phyloP scores from a whole-genome alignment of 2,329 filamentous ascomycete species.

The Sporothrix euskadiensis region DNA sequence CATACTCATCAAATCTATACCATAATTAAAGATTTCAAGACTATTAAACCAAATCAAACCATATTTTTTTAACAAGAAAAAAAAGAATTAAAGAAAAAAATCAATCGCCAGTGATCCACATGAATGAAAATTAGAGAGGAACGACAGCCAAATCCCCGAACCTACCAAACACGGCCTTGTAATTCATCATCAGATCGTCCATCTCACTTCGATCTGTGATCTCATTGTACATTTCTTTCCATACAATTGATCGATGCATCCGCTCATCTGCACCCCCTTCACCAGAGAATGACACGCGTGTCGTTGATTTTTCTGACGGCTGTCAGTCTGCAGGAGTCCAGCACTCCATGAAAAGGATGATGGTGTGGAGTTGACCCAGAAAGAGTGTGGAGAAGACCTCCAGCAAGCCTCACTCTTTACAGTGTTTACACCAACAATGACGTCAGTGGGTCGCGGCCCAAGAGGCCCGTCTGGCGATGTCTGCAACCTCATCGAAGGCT shows the following conservation, averaged over 20 bases:
- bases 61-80: background rate
- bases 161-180: background rate
- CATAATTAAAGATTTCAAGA: slow-evolving; percentile 3
- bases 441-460: slow-evolving; percentile 1
- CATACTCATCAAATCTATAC: background rate
- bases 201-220: slow-evolving; percentile 1
- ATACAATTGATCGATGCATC: background rate
- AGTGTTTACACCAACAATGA: slow-evolving; percentile 5
- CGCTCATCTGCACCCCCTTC: background rate
- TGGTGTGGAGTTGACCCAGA: background rate
- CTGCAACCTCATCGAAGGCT: background rate
- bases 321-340: background rate
- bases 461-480: background rate
- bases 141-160: background rate
- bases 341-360: background rate
- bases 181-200: background rate
- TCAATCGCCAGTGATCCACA: background rate
- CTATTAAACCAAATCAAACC: background rate
- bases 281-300: background rate
- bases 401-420: background rate
- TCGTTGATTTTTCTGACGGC: background rate
- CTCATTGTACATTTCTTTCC: background rate
- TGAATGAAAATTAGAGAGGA: background rate
- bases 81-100: background rate
- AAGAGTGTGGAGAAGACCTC: slow-evolving; percentile 1